Evolutionary conservation across 164 flowering plant species (phyloP).

Genomic region (Brasenia schreberi): DNA sequence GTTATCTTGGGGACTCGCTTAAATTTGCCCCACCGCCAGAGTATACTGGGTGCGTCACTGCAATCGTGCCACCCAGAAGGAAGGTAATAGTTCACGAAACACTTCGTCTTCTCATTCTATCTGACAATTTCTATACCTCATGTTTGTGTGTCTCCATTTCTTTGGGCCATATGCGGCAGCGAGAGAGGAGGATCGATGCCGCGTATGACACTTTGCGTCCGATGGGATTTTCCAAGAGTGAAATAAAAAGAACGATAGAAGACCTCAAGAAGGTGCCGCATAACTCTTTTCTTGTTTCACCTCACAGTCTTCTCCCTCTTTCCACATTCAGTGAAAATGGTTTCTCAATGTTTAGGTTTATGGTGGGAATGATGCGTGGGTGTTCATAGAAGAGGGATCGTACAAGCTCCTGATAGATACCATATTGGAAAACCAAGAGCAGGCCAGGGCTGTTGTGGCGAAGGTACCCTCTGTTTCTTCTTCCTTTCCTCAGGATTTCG

Average conservation of each 20-base stretch:
- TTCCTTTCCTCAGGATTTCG: not conserved
- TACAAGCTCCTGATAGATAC: slow-evolving; percentile 32
- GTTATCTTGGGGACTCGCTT: no score
- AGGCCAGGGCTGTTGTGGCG: not conserved
- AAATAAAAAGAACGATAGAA: slow-evolving; percentile 13
- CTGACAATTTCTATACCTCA: no score
- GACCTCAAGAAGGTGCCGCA: slow-evolving; percentile 14
- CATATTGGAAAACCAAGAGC: slow-evolving; percentile 23
- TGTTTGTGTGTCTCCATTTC: no score
- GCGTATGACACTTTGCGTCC: slow-evolving; percentile 22
- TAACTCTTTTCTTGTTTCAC: not conserved
- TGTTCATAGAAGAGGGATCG: slow-evolving; percentile 37
- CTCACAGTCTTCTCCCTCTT: not conserved
- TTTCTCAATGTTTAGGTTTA: slow-evolving; percentile 15
- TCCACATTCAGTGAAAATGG: no score
- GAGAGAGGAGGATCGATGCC: slow-evolving; percentile 22
- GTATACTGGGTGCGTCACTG: no score
- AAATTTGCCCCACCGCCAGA: no score
- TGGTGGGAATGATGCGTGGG: slow-evolving; percentile 36
- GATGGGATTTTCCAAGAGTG: slow-evolving; percentile 15
- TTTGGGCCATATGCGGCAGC: slow-evolving; percentile 9
- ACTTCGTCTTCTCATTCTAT: no score
- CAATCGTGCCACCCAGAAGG: no score
- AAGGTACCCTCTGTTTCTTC: slow-evolving; percentile 2
- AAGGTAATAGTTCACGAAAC: no score